phyloP scores from a whole-genome alignment of 1,284 basidiomycete genomes.

The Chalciporus sp. region DNA sequence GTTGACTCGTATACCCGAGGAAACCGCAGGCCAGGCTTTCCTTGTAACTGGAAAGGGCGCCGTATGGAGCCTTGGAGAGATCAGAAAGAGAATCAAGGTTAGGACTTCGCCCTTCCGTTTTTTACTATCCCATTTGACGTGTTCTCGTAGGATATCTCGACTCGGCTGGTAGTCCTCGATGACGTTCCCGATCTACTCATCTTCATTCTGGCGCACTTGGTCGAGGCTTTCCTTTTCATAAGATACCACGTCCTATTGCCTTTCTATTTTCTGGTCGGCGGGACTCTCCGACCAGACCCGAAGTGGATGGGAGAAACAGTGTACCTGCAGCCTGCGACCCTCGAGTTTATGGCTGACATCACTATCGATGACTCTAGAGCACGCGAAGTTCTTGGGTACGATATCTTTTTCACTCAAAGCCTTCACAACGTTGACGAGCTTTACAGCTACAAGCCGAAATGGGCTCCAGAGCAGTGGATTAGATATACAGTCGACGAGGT shows the following conservation, averaged over 20 bases:
- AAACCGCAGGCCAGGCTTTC: slow-evolving; percentile 36
- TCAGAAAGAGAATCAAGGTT: slow-evolving; percentile 35
- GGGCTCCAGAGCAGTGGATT: slow-evolving; percentile 34
- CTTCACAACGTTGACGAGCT: background rate
- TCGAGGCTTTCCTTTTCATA: slow-evolving; percentile 35
- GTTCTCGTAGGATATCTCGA: slow-evolving; percentile 30
- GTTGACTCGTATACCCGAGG: slow-evolving; percentile 23
- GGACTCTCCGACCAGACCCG: slow-evolving; percentile 30
- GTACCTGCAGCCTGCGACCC: slow-evolving; percentile 36
- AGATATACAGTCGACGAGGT: slow-evolving; percentile 37
- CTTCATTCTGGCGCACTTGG: slow-evolving; percentile 32
- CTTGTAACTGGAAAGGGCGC: slow-evolving; percentile 36
- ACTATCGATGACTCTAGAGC: slow-evolving; percentile 39
- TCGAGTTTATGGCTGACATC: slow-evolving; percentile 35
- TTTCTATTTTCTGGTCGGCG: slow-evolving; percentile 17
- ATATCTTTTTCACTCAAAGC: background rate
- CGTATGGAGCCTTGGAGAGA: slow-evolving; percentile 33
- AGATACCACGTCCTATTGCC: slow-evolving; percentile 34
- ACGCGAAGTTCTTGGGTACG: slow-evolving; percentile 34
- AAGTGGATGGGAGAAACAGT: slow-evolving; percentile 35
- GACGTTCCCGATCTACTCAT: slow-evolving; percentile 34
- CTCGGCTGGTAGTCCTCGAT: slow-evolving; percentile 27
- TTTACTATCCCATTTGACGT: background rate
- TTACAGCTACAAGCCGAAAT: slow-evolving; percentile 36
- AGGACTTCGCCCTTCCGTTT: background rate